Percentiles rank a stretch among this genome's conserved stretches.
Conservation (phyloP, 441 rosid genomes). For the Brassica balearica region DNA sequence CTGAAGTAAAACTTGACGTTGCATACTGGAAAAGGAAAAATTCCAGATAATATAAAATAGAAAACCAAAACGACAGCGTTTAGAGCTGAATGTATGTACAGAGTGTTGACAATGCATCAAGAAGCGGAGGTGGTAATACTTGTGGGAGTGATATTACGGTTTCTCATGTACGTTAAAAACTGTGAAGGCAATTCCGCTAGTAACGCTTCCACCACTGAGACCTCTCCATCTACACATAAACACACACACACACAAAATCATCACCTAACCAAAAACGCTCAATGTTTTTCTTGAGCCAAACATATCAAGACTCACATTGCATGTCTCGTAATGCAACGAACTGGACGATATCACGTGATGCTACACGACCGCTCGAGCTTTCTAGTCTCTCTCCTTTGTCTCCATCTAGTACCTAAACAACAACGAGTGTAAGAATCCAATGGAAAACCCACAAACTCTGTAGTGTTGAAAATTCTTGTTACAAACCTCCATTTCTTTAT, state of each 20-base stretch:
- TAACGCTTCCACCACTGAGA: slow-evolving; percentile 79
- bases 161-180: slow-evolving; percentile 77
- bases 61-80: slow-evolving; percentile 31
- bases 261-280: not conserved
- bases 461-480: not conserved
- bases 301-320: slow-evolving; percentile 56
- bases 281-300: not conserved
- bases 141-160: slow-evolving; percentile 64
- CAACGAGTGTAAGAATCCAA: not conserved
- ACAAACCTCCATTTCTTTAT: slow-evolving; percentile 93
- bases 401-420: slow-evolving; percentile 71
- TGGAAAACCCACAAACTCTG: not conserved
- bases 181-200: slow-evolving; percentile 86
- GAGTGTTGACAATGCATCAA: not conserved
- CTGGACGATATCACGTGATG: slow-evolving; percentile 92
- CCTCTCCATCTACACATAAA: slow-evolving; percentile 64
- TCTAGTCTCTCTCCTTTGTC: slow-evolving; percentile 91
- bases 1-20: slow-evolving; percentile 8
- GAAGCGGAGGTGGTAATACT: slow-evolving; percentile 11
- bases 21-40: slow-evolving; percentile 32
- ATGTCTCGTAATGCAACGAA: slow-evolving; percentile 80
- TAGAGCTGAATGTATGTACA: slow-evolving; percentile 38
- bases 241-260: slow-evolving; percentile 5
- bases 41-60: slow-evolving; percentile 15
- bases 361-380: slow-evolving; percentile 79